Conservation (phyloP, 2,329 filamentous ascomycete species). For the Colletotrichum sublineola region DNA sequence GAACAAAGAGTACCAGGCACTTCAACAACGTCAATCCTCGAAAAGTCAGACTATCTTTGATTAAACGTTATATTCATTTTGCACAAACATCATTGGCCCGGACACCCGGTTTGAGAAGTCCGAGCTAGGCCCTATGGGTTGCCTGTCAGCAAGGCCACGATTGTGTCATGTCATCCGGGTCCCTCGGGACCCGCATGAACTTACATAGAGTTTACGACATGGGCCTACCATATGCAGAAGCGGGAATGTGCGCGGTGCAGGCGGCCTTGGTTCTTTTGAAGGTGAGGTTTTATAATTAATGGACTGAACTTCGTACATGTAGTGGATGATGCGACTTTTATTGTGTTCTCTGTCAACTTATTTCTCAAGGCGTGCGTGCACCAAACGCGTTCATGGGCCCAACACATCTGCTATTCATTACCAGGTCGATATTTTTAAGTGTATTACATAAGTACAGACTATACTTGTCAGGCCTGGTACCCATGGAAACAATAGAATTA, state of each 20-base stretch:
- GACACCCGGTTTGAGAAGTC: constrained; percentile 19
- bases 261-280: neutral
- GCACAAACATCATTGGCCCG: constrained; percentile 8
- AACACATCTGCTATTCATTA: neutral
- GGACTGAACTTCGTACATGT: no score
- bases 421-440: no score
- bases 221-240: neutral
- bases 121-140: constrained; percentile 2
- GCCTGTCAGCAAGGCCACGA: neutral
- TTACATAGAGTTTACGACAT: neutral
- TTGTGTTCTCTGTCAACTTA: neutral
- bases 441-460: neutral
- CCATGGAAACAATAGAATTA: no score
- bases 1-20: neutral
- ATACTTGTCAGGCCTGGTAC: neutral
- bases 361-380: no score
- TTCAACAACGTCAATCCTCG: neutral
- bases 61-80: neutral
- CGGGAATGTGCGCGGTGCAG: neutral
- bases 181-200: neutral
- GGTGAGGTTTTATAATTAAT: no score
- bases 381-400: no score
- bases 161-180: constrained; percentile 26
- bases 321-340: no score
- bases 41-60: neutral